Percentiles rank a stretch among this genome's conserved stretches.
Conservation (phyloP, 768 basidiomycete genomes). For the Amanita thiersii region DNA sequence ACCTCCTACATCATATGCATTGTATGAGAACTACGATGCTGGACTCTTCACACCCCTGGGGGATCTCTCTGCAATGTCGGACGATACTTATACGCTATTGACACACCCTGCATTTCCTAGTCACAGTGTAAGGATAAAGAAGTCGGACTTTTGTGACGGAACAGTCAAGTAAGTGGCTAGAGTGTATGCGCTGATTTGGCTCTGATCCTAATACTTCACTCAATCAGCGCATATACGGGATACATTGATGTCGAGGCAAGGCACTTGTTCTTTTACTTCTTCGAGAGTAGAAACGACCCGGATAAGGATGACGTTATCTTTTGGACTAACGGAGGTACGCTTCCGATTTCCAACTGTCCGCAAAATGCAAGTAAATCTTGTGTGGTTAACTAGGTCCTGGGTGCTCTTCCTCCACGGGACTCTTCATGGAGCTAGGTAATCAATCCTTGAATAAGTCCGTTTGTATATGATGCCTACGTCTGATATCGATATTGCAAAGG, state of each 20-base stretch:
- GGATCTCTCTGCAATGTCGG: conserved; percentile 24
- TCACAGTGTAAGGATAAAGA: conserved; percentile 50
- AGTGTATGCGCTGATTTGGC: conserved; percentile 10
- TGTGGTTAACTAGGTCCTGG: conserved; percentile 24
- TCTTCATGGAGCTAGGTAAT: conserved; percentile 71
- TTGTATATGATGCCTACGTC: neutral
- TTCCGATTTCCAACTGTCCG: neutral
- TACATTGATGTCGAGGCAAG: conserved; percentile 59
- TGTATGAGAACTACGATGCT: too few species aligned
- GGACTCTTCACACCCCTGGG: conserved; percentile 28
- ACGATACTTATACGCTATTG: conserved; percentile 26
- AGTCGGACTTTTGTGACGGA: conserved; percentile 48
- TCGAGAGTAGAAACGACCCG: conserved; percentile 59
- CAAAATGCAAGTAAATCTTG: neutral
- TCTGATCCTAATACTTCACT: neutral
- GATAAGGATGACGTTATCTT: conserved; percentile 55
- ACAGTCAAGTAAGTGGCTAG: conserved; percentile 51
- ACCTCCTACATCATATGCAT: too few species aligned
- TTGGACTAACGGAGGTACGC: conserved; percentile 28
- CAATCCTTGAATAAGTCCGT: conserved; percentile 14
- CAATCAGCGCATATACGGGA: conserved; percentile 47
- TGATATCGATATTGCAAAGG: conserved; percentile 48
- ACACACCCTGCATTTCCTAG: conserved; percentile 42
- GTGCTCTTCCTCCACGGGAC: conserved; percentile 41
- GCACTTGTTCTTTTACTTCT: conserved; percentile 72